Evolutionary conservation across 345 rosid species (phyloP).

Genomic region (Conringia planisiliqua): DNA sequence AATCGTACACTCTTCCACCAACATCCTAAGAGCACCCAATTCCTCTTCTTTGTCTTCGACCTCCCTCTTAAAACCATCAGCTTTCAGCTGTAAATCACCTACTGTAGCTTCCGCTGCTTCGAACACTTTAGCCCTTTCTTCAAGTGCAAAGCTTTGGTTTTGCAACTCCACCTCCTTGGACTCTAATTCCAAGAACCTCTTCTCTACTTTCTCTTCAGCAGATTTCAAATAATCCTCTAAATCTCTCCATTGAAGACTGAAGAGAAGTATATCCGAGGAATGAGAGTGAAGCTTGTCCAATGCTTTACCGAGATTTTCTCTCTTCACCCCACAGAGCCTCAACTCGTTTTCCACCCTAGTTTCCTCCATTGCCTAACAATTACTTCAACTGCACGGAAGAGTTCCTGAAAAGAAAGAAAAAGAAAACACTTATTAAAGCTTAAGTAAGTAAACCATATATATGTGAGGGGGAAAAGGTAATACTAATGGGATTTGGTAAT

Average conservation of each 20-base stretch:
- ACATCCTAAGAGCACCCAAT: neutral
- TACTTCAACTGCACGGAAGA: slow-evolving; percentile 24
- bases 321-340: slow-evolving; percentile 7
- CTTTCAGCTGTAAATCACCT: slow-evolving; percentile 4
- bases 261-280: neutral
- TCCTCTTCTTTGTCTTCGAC: neutral
- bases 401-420: neutral
- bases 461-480: too few relatives aligned
- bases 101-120: slow-evolving; percentile 1
- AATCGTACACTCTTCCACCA: slow-evolving; percentile 3
- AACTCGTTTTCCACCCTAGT: slow-evolving; percentile 2
- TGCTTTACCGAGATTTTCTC: slow-evolving; percentile 10
- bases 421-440: neutral
- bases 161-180: slow-evolving; percentile 11
- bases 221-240: neutral
- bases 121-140: slow-evolving; percentile 9
- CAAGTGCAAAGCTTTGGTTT: neutral
- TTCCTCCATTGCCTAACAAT: neutral
- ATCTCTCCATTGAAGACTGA: slow-evolving; percentile 23
- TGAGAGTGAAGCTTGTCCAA: neutral
- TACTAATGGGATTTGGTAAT: too few relatives aligned
- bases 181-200: neutral
- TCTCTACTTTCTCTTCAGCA: neutral
- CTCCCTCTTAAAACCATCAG: neutral
- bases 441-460: neutral